Evolutionary conservation across 495 filamentous ascomycete genomes (phyloP).

Genomic region (Hyaloscypha finlandica): DNA sequence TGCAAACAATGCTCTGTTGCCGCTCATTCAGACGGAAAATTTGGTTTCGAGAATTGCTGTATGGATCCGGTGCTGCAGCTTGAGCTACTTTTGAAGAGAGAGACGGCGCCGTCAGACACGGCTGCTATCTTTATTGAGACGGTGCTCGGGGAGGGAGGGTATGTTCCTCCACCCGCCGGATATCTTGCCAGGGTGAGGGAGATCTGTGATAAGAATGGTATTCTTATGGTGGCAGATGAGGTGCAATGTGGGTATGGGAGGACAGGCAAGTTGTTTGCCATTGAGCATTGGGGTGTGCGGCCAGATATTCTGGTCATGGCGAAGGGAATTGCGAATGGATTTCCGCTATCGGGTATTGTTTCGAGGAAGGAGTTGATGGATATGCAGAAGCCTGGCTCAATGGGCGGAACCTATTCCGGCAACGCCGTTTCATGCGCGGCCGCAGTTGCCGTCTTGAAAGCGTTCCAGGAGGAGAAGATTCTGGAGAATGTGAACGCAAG

Average conservation of each 20-base stretch:
- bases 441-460: constrained; percentile 56
- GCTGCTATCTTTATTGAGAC: constrained; percentile 38
- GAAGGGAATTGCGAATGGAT: constrained; percentile 65
- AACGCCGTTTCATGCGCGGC: constrained; percentile 60
- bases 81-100: constrained; percentile 18
- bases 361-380: constrained; percentile 54
- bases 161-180: constrained; percentile 59
- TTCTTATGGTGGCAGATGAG: constrained; percentile 70
- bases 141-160: constrained; percentile 48
- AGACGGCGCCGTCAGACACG: constrained; percentile 22
- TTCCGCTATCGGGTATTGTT: constrained; percentile 58
- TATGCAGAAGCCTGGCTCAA: constrained; percentile 42
- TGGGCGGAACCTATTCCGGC: constrained; percentile 60
- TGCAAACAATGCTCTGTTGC: constrained; percentile 26
- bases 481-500: constrained; percentile 50
- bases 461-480: constrained; percentile 57
- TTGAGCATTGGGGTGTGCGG: constrained; percentile 60
- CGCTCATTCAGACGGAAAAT: constrained; percentile 18
- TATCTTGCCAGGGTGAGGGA: constrained; percentile 63
- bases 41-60: constrained; percentile 20
- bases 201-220: constrained; percentile 63
- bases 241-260: constrained; percentile 78
- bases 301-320: constrained; percentile 68
- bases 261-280: constrained; percentile 66
- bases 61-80: constrained; percentile 46